phyloP scores from a whole-genome alignment of 805 yeast species.

The Hanseniaspora clermontiae region DNA sequence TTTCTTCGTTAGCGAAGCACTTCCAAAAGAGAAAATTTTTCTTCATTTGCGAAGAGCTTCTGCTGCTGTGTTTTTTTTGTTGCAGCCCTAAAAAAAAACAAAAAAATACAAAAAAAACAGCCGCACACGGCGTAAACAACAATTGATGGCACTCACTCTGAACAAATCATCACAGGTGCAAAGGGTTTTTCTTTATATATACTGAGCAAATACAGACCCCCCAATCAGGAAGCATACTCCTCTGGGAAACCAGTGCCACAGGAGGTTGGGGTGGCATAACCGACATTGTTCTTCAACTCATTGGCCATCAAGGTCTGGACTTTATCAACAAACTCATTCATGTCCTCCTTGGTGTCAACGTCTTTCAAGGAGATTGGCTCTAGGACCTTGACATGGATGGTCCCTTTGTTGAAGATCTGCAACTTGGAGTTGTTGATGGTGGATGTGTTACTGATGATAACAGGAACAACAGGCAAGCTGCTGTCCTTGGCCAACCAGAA shows the following conservation, averaged over 20 bases:
- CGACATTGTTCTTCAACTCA: slow-evolving; percentile 27
- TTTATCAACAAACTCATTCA: slow-evolving; percentile 44
- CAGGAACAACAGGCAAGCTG: slow-evolving; percentile 75
- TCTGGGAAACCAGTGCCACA: slow-evolving; percentile 24
- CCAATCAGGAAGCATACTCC: neutral
- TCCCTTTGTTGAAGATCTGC: slow-evolving; percentile 63
- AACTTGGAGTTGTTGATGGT: slow-evolving; percentile 49
- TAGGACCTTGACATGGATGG: slow-evolving; percentile 62
- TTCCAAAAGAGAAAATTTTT: neutral
- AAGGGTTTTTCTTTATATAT: too few relatives aligned
- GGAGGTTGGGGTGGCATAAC: slow-evolving; percentile 28
- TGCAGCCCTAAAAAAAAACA: too few relatives aligned
- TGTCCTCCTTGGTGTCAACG: slow-evolving; percentile 51
- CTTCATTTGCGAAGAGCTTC: neutral
- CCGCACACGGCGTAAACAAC: neutral
- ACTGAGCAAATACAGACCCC: too few relatives aligned
- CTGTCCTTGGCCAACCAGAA: slow-evolving; percentile 95
- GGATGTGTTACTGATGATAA: slow-evolving; percentile 77
- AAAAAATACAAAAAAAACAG: neutral
- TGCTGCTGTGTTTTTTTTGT: too few relatives aligned
- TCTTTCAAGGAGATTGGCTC: slow-evolving; percentile 68
- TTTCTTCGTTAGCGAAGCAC: neutral
- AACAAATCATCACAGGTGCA: too few relatives aligned
- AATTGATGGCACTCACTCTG: neutral
- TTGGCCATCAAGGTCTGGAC: slow-evolving; percentile 46